phyloP scores from a whole-genome alignment of 148 eudicot species.

The Spergularia marina region DNA sequence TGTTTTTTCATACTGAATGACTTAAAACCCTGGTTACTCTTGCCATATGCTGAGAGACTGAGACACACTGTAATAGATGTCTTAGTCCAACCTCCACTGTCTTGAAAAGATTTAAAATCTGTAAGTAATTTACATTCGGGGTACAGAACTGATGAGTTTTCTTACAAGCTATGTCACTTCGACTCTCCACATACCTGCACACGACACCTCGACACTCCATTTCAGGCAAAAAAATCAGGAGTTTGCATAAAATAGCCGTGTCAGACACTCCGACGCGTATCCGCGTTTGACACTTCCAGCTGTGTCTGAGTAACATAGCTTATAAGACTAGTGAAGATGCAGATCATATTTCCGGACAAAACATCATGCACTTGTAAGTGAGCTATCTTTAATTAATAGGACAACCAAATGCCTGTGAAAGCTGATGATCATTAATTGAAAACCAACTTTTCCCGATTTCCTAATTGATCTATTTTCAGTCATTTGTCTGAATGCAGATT shows the following conservation, averaged over 20 bases:
- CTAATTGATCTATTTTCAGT: neutral
- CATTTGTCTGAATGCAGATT: neutral
- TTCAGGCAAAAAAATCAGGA: too few relatives aligned
- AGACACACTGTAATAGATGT: neutral
- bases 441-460: neutral
- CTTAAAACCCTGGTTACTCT: neutral
- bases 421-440: neutral
- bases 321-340: neutral
- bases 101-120: neutral
- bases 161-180: too few relatives aligned
- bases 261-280: too few relatives aligned
- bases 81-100: neutral
- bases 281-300: too few relatives aligned
- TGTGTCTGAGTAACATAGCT: too few relatives aligned
- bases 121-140: neutral
- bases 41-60: neutral
- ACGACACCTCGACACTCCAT: too few relatives aligned
- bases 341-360: neutral
- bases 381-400: neutral
- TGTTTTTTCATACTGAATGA: constrained; percentile 5
- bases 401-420: neutral
- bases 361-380: neutral
- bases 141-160: neutral
- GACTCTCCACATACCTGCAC: too few relatives aligned
- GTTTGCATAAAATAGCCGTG: too few relatives aligned